These are phyloP conservation scores for Colletotrichum sidae DNA, from an alignment of 2,329 filamentous ascomycete genomes.

Conservation along the genomic window DNA sequence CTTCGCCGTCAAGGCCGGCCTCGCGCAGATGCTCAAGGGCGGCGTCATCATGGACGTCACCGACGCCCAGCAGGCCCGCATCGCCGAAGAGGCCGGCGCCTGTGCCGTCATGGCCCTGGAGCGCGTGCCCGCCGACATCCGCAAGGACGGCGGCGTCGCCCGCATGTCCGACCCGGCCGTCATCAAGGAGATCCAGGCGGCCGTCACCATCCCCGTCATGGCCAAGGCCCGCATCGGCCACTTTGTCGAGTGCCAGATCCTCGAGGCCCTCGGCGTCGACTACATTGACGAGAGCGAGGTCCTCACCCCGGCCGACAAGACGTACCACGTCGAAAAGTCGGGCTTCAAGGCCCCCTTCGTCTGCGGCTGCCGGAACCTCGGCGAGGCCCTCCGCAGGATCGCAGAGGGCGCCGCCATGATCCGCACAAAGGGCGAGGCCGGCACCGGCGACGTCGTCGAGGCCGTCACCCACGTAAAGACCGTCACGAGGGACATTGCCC, in stretches of 20 bases:
- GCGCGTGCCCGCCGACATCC: conserved; percentile 96
- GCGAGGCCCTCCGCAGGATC: conserved; percentile 91
- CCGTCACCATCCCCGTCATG: conserved; percentile 98
- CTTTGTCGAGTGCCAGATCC: conserved; percentile 98
- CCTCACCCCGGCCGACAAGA: conserved; percentile 90
- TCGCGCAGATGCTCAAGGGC: conserved; percentile 98
- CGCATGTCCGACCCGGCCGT: conserved; percentile 96
- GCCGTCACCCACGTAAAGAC: conserved; percentile 96
- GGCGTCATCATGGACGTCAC: conserved; percentile 99
- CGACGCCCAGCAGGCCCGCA: conserved; percentile 91
- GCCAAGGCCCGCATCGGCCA: conserved; percentile 98
- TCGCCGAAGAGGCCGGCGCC: conserved; percentile 96
- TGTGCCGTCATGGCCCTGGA: conserved; percentile 98
- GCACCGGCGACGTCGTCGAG: conserved; percentile 96
- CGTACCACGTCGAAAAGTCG: conserved; percentile 92
- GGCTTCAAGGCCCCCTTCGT: conserved; percentile 89
- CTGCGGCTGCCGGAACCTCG: conserved; percentile 93
- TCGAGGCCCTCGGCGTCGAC: conserved; percentile 93
- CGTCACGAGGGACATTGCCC: conserved; percentile 83
- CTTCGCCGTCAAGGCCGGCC: conserved; percentile 93
- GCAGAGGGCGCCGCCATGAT: conserved; percentile 98
- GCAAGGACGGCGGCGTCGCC: conserved; percentile 89
- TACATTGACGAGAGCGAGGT: conserved; percentile 99
- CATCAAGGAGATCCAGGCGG: conserved; percentile 94
- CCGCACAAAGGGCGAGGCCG: conserved; percentile 97